Percentiles rank a stretch among this genome's conserved stretches.
Conservation (phyloP, 2,329 filamentous ascomycete species). For the Westerdykella aurantiaca region DNA sequence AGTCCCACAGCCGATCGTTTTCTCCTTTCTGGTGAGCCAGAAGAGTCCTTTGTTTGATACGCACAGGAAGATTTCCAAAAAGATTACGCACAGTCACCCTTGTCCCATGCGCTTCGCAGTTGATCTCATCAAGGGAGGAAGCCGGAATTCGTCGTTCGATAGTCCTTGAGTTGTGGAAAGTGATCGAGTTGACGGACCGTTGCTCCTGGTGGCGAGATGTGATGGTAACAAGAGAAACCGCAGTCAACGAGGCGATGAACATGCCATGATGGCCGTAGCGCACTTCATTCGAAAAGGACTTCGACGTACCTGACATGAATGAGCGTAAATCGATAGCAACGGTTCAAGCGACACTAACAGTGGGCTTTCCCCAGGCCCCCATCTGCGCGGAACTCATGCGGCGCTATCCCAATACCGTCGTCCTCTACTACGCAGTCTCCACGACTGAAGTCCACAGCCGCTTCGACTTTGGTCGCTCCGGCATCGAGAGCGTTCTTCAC, state of each 20-base stretch:
- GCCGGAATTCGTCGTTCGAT: constrained; percentile 61
- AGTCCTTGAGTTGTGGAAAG: constrained; percentile 63
- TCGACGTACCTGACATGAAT: constrained; percentile 66
- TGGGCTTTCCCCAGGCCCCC: constrained; percentile 70
- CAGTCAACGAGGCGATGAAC: constrained; percentile 72
- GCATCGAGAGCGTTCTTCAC: constrained; percentile 84
- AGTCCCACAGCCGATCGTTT: constrained; percentile 59
- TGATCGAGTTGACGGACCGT: constrained; percentile 58
- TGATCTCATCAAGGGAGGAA: constrained; percentile 52
- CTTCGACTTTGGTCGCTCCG: constrained; percentile 58
- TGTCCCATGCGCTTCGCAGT: constrained; percentile 62
- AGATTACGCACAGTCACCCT: constrained; percentile 69
- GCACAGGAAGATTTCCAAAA: constrained; percentile 86
- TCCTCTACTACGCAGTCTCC: constrained; percentile 80
- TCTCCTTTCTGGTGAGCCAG: constrained; percentile 47
- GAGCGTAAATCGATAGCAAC: constrained; percentile 6
- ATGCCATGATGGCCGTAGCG: constrained; percentile 64
- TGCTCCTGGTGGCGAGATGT: constrained; percentile 62
- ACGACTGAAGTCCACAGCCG: constrained; percentile 67
- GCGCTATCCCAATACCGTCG: constrained; percentile 71
- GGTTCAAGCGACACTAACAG: constrained; percentile 46
- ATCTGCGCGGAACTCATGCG: constrained; percentile 62
- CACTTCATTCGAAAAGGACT: constrained; percentile 42
- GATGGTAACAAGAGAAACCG: constrained; percentile 70
- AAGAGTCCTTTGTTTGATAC: constrained; percentile 70